Evolutionary conservation across 495 filamentous ascomycete species (phyloP), one percentile per base, ranked within the genome.

Genomic region (Echria macrotheca): DNA sequence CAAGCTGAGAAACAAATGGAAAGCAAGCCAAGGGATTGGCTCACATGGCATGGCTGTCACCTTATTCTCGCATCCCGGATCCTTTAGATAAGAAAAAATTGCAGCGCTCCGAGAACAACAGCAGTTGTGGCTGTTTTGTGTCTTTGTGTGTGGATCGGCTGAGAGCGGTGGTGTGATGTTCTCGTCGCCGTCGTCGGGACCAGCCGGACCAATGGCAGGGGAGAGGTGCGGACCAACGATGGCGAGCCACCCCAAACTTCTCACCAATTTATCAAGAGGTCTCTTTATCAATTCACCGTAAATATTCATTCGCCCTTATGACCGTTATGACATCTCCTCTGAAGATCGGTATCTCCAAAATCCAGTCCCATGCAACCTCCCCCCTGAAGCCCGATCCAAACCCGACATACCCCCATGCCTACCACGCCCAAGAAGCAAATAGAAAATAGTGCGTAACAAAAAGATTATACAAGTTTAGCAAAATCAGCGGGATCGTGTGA

Each of bases 401-500:
- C n/a, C n/a, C n/a, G n/a, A n/a, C n/a, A n/a, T n/a, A n/a, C n/a
- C n/a, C n/a, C n/a, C n/a, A n/a, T n/a, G n/a, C n/a, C n/a, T n/a
- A 65, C 61, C 61, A 65, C 25, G 39, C 32, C 61, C 61, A 65
- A 18, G 57, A 58, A 26, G 49, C 50, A 32, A 60, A 49, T 6
- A 65, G 25, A 32, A 65, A 65, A 43, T 65, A 65, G 33, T 65
- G 54, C 3, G 23, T 44, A 26, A 65, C 60, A 24, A 58, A 65
- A 14, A 63, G 10, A 8, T 65, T 63, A 33, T 65, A 65, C 41
- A 47, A 39, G 33, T 58, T 63, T 32, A 65, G 50, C 8, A 63
- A 45, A 7, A 65, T 40, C 33, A 64, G 29, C 39, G 61, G 61
- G 19, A 65, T 23, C 17, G 61, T 65, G 12, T 65, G 54, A 15